Evolutionary conservation across 345 rosid species (phyloP).

Genomic region (Melaleuca alternifolia): DNA sequence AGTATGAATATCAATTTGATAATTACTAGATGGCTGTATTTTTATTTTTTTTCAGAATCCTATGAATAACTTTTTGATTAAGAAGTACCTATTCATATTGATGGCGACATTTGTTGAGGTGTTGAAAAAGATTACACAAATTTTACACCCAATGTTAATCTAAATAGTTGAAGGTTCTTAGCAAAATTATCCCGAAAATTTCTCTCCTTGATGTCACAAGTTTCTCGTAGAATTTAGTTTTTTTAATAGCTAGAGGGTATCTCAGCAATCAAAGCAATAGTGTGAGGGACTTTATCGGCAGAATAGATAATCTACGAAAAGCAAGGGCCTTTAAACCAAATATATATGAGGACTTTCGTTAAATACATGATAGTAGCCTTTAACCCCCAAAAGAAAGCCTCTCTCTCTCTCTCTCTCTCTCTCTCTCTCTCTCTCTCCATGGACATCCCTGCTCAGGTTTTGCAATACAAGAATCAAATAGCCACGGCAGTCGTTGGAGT

Average conservation of each 20-base stretch:
- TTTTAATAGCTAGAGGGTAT: not conserved
- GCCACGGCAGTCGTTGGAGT: slow-evolving; percentile 18
- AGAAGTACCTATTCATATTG: not conserved
- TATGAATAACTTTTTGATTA: not conserved
- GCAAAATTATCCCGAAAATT: not conserved
- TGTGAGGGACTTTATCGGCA: not conserved
- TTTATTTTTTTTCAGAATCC: not conserved
- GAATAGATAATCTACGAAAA: not conserved
- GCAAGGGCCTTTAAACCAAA: not conserved
- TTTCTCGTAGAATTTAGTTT: not conserved
- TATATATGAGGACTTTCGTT: not conserved
- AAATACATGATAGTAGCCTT: not conserved
- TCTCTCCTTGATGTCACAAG: not conserved
- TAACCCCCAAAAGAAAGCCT: not conserved
- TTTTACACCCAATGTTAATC: not conserved
- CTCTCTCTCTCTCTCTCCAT: slow-evolving; percentile 14
- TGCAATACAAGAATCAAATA: slow-evolving; percentile 47
- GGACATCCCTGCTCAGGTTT: slow-evolving; percentile 39
- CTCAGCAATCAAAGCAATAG: not conserved
- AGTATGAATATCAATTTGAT: not conserved
- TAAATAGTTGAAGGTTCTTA: not conserved
- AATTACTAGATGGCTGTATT: not conserved
- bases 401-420: not conserved
- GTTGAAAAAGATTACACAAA: not conserved
- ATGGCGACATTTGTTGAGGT: not conserved